Evolutionary conservation across 2,329 filamentous ascomycete genomes (phyloP).

Genomic region (Alternaria sp.): DNA sequence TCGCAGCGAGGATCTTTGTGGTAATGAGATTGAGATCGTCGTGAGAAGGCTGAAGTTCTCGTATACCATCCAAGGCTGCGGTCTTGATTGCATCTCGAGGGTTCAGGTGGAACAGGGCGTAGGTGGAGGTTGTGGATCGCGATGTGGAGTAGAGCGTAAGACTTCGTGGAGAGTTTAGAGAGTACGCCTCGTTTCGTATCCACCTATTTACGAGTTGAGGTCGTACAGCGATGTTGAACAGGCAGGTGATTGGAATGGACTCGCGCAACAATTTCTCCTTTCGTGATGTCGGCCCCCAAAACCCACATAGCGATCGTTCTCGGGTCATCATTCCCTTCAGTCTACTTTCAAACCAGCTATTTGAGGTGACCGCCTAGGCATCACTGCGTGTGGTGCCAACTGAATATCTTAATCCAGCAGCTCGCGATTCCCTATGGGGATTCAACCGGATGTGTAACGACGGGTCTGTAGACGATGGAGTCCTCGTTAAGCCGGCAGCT

Average conservation of each 20-base stretch:
- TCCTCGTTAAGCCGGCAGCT: background rate
- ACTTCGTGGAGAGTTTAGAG: background rate
- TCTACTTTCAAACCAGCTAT: background rate
- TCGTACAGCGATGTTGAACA: background rate
- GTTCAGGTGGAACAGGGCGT: background rate
- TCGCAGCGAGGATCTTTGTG: background rate
- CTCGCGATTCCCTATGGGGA: background rate
- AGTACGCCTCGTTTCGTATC: background rate
- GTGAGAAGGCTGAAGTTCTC: background rate
- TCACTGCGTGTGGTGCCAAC: background rate
- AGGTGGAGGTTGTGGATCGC: background rate
- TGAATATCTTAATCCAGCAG: background rate
- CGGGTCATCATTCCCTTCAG: background rate
- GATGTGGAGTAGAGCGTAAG: background rate
- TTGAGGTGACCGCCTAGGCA: background rate
- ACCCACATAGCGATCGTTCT: background rate
- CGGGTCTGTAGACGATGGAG: background rate
- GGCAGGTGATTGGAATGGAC: background rate
- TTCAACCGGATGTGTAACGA: background rate
- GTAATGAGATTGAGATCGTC: background rate
- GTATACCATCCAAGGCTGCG: rapidly evolving
- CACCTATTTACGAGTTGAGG: rapidly evolving
- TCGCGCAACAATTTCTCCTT: background rate
- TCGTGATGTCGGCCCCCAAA: background rate
- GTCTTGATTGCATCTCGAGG: background rate